Evolutionary conservation across 192 early-diverging fungal genomes (phyloP), one percentile per base, ranked within the genome.

Genomic region (Lunasporangiospora selenospora): DNA sequence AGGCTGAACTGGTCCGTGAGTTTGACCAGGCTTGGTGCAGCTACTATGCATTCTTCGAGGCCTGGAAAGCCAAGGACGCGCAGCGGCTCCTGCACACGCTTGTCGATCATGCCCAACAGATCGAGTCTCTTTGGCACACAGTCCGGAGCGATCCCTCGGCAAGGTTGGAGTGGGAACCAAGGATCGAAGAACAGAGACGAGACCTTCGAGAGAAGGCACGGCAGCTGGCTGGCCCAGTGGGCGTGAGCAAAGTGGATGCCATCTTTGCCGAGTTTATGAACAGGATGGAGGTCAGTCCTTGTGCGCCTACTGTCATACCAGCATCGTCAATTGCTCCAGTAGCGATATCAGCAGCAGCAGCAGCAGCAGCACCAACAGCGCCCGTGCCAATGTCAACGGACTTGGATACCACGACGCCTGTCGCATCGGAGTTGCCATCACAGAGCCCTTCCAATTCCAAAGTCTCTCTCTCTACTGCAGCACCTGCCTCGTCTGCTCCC

Each of bases 31-130:
- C 77, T 7, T 94, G 82, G 83, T 69, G 63, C 39, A 73, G 64
- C 12, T 94, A 83, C 65, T 88, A 84, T 66, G 58, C 48, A 31
- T 66, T 83, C 10, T 94, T 94, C 53, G 77, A 90, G 41, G 80
- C 78, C 3, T 94, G 91, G 91, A 92, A 92, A 58, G 54, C 75
- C 6, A 71, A 69, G 48, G 92, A 94, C 65, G 81, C 83, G 6
- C 56, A 79, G 11, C 78, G 86, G 16, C 73, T 92, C n/a, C 53
- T 92, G 4, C 69, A 84, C 6, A 85, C 81, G 16, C 54, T 94
- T 23, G 75, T 91, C 42, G 76, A 79, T 6, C 91, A 94, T 55
- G 90, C 77, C 21, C 75, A 84, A 24, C 87, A 92, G 34, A 81
- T 92, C 34, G 86, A 85, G 32, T 42, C 79, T 4, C 71, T 94